Conservation (phyloP, 2,329 filamentous ascomycete genomes). For the Phialemoniopsis sp. region DNA sequence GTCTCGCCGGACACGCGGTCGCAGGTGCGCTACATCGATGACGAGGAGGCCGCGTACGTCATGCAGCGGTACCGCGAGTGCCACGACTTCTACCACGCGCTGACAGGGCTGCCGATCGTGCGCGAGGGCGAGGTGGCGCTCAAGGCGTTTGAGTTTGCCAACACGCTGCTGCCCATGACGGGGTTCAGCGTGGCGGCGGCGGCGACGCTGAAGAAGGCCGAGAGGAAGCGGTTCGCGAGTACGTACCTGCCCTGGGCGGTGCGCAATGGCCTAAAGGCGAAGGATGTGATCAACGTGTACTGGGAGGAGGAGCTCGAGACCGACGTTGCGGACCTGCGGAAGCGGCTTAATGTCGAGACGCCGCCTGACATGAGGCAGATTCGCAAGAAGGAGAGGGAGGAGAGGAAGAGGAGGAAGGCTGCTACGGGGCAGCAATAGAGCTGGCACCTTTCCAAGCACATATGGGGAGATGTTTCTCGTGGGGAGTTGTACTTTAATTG, state of each 20-base stretch:
- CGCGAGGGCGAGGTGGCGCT: slow-evolving; percentile 97
- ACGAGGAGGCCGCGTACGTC: slow-evolving; percentile 94
- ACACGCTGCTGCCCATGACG: slow-evolving; percentile 93
- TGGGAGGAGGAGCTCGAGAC: slow-evolving; percentile 94
- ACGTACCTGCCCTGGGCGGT: slow-evolving; percentile 90
- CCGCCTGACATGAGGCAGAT: slow-evolving; percentile 83
- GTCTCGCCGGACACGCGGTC: slow-evolving; percentile 88
- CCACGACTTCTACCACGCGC: slow-evolving; percentile 95
- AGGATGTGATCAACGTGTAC: slow-evolving; percentile 91
- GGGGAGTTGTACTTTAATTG: too few relatives aligned
- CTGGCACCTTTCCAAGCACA: too few relatives aligned
- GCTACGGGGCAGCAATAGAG: too few relatives aligned
- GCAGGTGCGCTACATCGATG: slow-evolving; percentile 83
- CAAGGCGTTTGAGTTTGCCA: slow-evolving; percentile 96
- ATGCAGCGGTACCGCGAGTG: slow-evolving; percentile 98
- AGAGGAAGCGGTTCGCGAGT: slow-evolving; percentile 68
- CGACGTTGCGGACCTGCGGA: slow-evolving; percentile 72
- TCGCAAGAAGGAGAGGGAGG: slow-evolving; percentile 64
- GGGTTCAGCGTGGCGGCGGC: slow-evolving; percentile 82
- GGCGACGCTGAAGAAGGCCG: slow-evolving; percentile 77
- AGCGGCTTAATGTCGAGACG: slow-evolving; percentile 75
- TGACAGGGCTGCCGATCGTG: slow-evolving; percentile 85
- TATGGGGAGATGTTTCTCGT: too few relatives aligned
- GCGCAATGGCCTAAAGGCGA: slow-evolving; percentile 69
- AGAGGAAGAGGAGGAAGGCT: slow-evolving; percentile 61